Base-by-base conservation (phyloP, 1,139 yeast species). In the Lodderomyces parapsilosis region DNA sequence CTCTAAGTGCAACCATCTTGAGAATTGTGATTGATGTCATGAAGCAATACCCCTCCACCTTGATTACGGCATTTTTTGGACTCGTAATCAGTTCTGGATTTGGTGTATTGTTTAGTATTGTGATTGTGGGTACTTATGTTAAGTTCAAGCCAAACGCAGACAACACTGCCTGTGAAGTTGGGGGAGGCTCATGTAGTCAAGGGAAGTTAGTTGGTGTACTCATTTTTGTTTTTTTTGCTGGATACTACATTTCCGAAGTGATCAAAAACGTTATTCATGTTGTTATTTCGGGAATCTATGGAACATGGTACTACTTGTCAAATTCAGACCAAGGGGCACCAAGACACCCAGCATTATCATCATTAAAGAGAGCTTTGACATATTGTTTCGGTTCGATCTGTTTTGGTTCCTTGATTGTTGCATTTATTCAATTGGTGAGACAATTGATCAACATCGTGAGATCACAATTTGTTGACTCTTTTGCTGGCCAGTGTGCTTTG, bases 361-460 rank as follows among this genome's bases (percentile, higher is more conserved):
- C 96, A 1, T 80, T 91, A 52, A 83, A 80, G 57, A 76, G 96
- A 54, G 88, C 96, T 1, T 66, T 88, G 68, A 86, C 96, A 1
- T 87, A 84, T 59, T 86, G 94, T 33, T 86, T 90, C 59, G 97
- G 98, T 0, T 87, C 96, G 2, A 84, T 91, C 43, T 85, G 96
- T 58, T 86, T 87, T 59, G 96, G 97, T 0, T 86, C 95, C 1
- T 68, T 90, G 52, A 78, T 89, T 54, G 96, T 89, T 11, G 79
- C 96, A 0, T 51, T 88, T 24, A 76, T 90, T 50, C 91, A 87
- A 58, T 68, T 86, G 23, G 52, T 83, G 32, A 77, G 80, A 45
- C 83, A 81, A 47, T 61, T 76, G 11, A 55, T 74, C 39, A 61
- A 61, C 30, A 58, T 80, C 31, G 59, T 81, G 45, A 74, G 79